These are phyloP conservation scores for Kluyveromyces marxianus DNA, from an alignment of 1,139 yeast species.

Conservation along the genomic window DNA sequence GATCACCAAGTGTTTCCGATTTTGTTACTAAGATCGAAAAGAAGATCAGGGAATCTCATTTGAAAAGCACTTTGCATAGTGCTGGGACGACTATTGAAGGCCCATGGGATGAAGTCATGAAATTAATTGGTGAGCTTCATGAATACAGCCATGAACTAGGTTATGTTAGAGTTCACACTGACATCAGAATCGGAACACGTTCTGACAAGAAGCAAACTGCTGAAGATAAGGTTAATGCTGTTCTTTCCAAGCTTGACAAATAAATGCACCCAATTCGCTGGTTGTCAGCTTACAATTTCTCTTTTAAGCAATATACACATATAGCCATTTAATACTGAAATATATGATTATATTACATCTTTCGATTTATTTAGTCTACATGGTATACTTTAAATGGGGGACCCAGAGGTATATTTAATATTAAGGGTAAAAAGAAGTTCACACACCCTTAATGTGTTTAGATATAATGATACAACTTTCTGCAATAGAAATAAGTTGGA, in stretches of 20 bases:
- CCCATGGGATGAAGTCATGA: constrained; percentile 85
- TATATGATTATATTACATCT: not conserved
- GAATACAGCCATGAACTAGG: constrained; percentile 62
- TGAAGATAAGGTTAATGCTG: constrained; percentile 56
- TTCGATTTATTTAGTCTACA: constrained; percentile 1
- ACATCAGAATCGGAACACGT: constrained; percentile 75
- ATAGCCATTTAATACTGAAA: not conserved
- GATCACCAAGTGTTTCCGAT: constrained; percentile 67
- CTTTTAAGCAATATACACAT: too few relatives aligned
- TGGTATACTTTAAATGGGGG: not conserved
- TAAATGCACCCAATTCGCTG: not conserved
- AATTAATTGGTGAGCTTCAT: constrained; percentile 71
- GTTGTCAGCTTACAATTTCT: too few relatives aligned
- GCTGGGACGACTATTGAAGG: constrained; percentile 91
- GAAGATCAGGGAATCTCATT: constrained; percentile 50
- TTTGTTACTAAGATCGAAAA: constrained; percentile 66
- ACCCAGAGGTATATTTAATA: too few relatives aligned
- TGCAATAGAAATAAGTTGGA: not conserved
- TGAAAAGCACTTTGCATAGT: constrained; percentile 68
- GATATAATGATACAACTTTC: not conserved
- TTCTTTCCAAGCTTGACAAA: constrained; percentile 42
- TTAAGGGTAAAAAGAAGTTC: too few relatives aligned
- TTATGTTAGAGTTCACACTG: constrained; percentile 71
- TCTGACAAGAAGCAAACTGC: constrained; percentile 62
- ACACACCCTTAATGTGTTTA: too few relatives aligned